A percentile compares a stretch with the other conserved stretches of the same genome.
Conservation (phyloP, 306 rosid species). For the Vigna radiata region DNA sequence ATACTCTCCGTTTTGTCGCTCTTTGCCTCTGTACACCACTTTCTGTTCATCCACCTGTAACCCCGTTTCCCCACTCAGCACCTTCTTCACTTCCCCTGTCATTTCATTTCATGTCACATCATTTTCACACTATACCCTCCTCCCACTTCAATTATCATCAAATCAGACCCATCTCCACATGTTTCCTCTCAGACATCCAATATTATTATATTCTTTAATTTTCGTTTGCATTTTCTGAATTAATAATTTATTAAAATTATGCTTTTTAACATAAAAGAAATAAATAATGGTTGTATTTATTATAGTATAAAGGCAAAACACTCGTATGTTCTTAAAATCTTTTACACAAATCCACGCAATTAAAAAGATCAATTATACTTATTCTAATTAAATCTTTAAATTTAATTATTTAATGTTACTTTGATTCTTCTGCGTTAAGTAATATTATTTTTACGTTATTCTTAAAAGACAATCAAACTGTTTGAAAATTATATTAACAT, state of each 20-base stretch:
- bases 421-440: too few relatives aligned
- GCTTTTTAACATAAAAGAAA: not conserved
- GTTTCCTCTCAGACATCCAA: not conserved
- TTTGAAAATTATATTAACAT: too few relatives aligned
- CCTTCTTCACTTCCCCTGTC: conserved; percentile 88
- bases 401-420: too few relatives aligned
- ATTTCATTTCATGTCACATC: not conserved
- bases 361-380: too few relatives aligned
- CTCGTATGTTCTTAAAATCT: too few relatives aligned
- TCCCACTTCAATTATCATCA: not conserved
- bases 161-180: not conserved
- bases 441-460: too few relatives aligned
- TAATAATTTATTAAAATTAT: not conserved
- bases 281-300: not conserved
- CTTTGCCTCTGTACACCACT: conserved; percentile 65
- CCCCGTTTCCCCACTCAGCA: conserved; percentile 64
- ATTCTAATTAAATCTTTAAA: too few relatives aligned
- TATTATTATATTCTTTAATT: not conserved
- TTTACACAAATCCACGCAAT: too few relatives aligned
- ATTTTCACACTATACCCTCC: not conserved
- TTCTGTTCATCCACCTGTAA: conserved; percentile 65
- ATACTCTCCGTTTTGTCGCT: conserved; percentile 70
- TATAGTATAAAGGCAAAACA: too few relatives aligned
- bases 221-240: too few relatives aligned
- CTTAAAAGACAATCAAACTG: too few relatives aligned